phyloP scores from a whole-genome alignment of 2,329 filamentous ascomycete genomes.

The Samsoniella hepiali region DNA sequence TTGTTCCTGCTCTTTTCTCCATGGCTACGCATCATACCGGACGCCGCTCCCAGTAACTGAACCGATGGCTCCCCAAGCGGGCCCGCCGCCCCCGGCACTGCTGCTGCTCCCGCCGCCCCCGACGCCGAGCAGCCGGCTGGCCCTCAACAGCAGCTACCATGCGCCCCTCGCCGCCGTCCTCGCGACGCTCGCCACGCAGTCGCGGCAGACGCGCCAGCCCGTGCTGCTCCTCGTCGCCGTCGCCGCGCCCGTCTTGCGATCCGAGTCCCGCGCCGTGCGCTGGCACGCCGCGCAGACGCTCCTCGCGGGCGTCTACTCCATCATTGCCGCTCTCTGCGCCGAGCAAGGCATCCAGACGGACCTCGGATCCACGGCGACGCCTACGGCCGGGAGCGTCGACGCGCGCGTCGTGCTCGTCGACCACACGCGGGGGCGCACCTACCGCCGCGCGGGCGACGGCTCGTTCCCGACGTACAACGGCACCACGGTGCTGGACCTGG shows the following conservation, averaged over 20 bases:
- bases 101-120: constrained; percentile 64
- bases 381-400: constrained; percentile 67
- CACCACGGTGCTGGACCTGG: constrained; percentile 47
- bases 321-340: constrained; percentile 70
- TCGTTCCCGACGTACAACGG: constrained; percentile 40
- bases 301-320: constrained; percentile 72
- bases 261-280: constrained; percentile 33
- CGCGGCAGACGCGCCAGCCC: constrained; percentile 31
- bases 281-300: constrained; percentile 72
- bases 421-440: constrained; percentile 42
- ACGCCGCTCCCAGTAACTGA: not conserved
- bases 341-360: constrained; percentile 58
- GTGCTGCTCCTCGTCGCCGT: constrained; percentile 54
- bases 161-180: constrained; percentile 55
- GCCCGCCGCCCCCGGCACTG: constrained; percentile 34
- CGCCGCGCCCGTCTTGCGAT: constrained; percentile 54
- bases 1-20: not conserved
- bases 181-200: constrained; percentile 41
- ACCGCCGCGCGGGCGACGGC: constrained; percentile 33
- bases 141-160: constrained; percentile 58
- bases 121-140: constrained; percentile 50
- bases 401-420: constrained; percentile 71
- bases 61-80: not conserved
- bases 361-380: constrained; percentile 34
- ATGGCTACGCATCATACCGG: not conserved